Evolutionary conservation across 139 green algal species (phyloP).

Genomic region (Closterium sp.): DNA sequence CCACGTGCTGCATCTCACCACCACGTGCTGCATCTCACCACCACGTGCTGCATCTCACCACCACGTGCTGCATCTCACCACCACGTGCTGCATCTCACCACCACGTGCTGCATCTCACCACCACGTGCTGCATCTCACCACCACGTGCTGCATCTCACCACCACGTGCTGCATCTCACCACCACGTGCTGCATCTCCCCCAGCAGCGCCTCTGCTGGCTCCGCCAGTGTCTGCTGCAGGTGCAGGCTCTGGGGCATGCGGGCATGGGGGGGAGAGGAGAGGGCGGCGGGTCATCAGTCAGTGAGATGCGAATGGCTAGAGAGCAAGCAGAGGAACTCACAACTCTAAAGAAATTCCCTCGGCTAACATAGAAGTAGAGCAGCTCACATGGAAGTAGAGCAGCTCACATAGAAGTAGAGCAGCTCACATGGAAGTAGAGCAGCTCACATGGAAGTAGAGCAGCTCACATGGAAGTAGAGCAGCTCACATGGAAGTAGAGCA

Average conservation of each 20-base stretch:
- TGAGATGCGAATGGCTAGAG: neutral
- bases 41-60: neutral
- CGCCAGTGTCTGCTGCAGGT: neutral
- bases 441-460: neutral
- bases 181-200: neutral
- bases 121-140: neutral
- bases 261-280: no score
- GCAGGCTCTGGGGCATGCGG: neutral
- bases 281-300: neutral
- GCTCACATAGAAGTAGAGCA: neutral
- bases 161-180: neutral
- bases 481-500: neutral
- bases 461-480: neutral
- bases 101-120: neutral
- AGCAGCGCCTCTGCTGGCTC: neutral
- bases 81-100: neutral
- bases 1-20: constrained; percentile 9
- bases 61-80: neutral
- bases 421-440: neutral
- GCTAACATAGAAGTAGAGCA: neutral
- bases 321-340: neutral
- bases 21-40: neutral
- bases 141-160: neutral
- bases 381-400: neutral
- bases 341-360: no score